Evolutionary conservation across 805 yeast species (phyloP), one percentile per base, ranked within the genome.

Genomic region (Lachancea fermentati): DNA sequence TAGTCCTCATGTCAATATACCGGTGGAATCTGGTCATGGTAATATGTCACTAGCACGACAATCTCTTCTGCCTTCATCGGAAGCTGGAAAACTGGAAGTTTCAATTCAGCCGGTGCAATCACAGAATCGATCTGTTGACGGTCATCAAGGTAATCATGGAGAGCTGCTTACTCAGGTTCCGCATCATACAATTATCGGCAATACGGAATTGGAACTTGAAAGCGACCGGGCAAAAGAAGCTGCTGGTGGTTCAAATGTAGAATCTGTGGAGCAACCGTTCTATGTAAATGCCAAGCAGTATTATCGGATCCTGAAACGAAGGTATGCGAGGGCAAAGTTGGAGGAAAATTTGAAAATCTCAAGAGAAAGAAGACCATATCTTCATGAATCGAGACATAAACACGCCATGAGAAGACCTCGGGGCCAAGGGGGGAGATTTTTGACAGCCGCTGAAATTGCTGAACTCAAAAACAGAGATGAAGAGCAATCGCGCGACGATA

Each of bases 401-500:
- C 99, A 93, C 62, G 99, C 99, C 2, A 93, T 93, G 98, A 76
- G 97, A 58, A 76, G 99, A 60, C 97, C 98, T 12, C 78, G 99
- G 52, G 99, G 99, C 19, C 97, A 93, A 66, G 98, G 98, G 24
- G 99, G 99, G 5, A 72, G 99, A 45, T 93, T 93, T 51, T 66
- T 93, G 44, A 93, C 99, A 1, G 96, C 97, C 11, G 95, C 96
- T 8, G 85, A 77, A 47, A 82, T 76, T 33, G 81, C 76, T 9
- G 81, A 73, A 46, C 65, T 73, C 41, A 83, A 79, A 37, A 59
- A 39, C 57, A 50, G 50, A 57, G 54, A 37, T 15, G 44, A 36
- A 30, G 43, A 31, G 15, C 37, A 32, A 22, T 11, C 26, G 7
- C 26, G 11, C 9, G 26, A 7, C 7, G 26, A 22, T 11, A 11